Evolutionary conservation across 2,329 filamentous ascomycete species (phyloP).

Genomic region (Byssoonygena ceratinophila): DNA sequence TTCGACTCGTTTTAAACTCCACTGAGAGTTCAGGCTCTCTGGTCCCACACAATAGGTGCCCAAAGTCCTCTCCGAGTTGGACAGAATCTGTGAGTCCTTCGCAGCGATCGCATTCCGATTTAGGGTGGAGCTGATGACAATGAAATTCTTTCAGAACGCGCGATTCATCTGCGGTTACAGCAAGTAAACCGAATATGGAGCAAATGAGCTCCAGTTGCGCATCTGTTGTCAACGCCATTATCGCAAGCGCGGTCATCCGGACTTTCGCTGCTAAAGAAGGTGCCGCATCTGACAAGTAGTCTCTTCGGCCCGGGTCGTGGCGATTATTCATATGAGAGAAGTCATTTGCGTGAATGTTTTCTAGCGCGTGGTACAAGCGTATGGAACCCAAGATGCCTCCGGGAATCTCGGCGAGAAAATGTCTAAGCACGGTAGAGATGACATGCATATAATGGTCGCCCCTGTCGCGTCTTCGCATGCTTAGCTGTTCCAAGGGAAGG

Average conservation of each 20-base stretch:
- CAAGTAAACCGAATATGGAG: constrained; percentile 31
- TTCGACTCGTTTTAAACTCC: background rate
- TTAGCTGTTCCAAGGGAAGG: constrained; percentile 21
- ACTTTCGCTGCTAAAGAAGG: constrained; percentile 20
- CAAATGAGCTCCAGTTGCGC: constrained; percentile 35
- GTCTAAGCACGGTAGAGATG: constrained; percentile 29
- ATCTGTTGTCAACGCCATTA: constrained; percentile 29
- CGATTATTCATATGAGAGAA: constrained; percentile 15
- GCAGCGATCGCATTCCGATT: constrained; percentile 18
- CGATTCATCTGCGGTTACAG: constrained; percentile 24
- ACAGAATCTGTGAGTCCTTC: constrained; percentile 22
- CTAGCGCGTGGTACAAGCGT: constrained; percentile 26
- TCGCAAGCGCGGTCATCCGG: constrained; percentile 30
- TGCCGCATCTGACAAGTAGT: constrained; percentile 19
- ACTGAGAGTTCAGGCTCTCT: background rate
- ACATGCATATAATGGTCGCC: constrained; percentile 22
- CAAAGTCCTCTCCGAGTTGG: constrained; percentile 26
- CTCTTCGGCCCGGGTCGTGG: constrained; percentile 17
- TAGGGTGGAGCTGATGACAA: constrained; percentile 13
- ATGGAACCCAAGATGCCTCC: constrained; percentile 32
- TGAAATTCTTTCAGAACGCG: constrained; percentile 17
- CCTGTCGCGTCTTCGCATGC: constrained; percentile 7
- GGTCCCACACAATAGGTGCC: constrained; percentile 24
- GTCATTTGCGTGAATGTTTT: constrained; percentile 23
- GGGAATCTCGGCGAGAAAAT: constrained; percentile 30